Base-by-base conservation (phyloP, 768 basidiomycete species). In the Agaricus blazei region DNA sequence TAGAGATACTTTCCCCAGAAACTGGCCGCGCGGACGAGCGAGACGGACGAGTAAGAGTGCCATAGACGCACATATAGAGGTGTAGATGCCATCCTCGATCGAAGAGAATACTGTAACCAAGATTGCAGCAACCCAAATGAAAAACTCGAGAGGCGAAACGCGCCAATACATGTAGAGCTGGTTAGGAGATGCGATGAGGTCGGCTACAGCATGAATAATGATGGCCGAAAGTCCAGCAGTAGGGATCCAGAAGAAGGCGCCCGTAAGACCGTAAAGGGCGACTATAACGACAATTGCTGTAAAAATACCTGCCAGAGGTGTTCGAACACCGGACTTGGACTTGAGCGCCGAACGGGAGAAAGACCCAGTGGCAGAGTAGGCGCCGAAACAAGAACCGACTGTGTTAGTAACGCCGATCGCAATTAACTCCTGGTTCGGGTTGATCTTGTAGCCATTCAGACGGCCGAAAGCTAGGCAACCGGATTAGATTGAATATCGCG, bases 321-420 rank as follows among this genome's bases (percentile, higher is more conserved):
- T 98, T 51, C 96, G 84, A 15, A 98, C 96, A 48, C 97, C 97
- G 0, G 92, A 95, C 70, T 96, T 98, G 29, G 90, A 85, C 71
- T 97, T 94, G 66, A 99, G 76, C 2, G 97, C 97, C 2, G 94
- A 90, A n/a, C 97, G 90, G 37, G 95, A 97, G 81, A 99, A 99
- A 1, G 95, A 98, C 1, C 97, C 97, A 12, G 97, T 99, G 0
- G 96, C 92, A 8, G 97, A 94, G 69, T 97, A 98, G 0, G 94
- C 96, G 44, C 77, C 81, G 69, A 99, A 98, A 61, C 90, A 75
- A 15, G 91, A 88, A 2, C 96, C 96, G 59, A 97, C 65, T 1
- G 90, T 90, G 69, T 96, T 96, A 15, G 93, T 90, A n/a, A 98
- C 92, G n/a, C 96, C 96, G 61, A 99, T 98, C 40, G 96, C 94